phyloP scores from a whole-genome alignment of 2,329 filamentous ascomycete genomes.

The Herpotrichia juniperi region DNA sequence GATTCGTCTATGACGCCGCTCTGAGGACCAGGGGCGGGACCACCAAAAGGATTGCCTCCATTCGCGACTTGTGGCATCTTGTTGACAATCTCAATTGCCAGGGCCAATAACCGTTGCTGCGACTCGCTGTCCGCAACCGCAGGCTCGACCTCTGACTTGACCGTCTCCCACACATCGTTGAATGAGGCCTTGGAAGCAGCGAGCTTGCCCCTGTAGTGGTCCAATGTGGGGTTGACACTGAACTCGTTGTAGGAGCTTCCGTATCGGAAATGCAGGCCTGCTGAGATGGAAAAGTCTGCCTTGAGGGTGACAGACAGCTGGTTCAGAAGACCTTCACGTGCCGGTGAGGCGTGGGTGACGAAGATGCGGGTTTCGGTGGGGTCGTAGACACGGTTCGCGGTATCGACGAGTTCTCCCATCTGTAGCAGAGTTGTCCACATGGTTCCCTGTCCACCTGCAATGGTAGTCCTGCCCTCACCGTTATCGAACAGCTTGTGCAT shows the following conservation, averaged over 20 bases:
- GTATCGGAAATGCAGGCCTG: slow-evolving; percentile 96
- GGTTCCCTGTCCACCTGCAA: slow-evolving; percentile 95
- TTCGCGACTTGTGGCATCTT: slow-evolving; percentile 97
- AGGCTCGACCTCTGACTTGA: slow-evolving; percentile 93
- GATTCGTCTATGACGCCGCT: slow-evolving; percentile 96
- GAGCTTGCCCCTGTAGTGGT: slow-evolving; percentile 98
- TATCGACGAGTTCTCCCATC: slow-evolving; percentile 98
- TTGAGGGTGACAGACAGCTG: slow-evolving; percentile 97
- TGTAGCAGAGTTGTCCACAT: slow-evolving; percentile 99
- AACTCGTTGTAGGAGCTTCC: slow-evolving; percentile 99
- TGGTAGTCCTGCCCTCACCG: slow-evolving; percentile 95
- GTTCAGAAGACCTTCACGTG: slow-evolving; percentile 94
- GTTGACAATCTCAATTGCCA: slow-evolving; percentile 90
- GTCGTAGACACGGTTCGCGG: slow-evolving; percentile 96
- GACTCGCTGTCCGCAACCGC: slow-evolving; percentile 93
- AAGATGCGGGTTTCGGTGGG: slow-evolving; percentile 97
- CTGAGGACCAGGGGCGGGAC: slow-evolving; percentile 73
- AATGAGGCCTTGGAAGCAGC: slow-evolving; percentile 98
- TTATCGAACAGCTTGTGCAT: slow-evolving; percentile 99
- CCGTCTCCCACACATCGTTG: slow-evolving; percentile 99
- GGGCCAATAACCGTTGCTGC: slow-evolving; percentile 88
- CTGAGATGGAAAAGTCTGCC: slow-evolving; percentile 97
- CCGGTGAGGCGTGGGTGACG: slow-evolving; percentile 94
- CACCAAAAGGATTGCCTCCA: slow-evolving; percentile 95
- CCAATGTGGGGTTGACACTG: slow-evolving; percentile 95